Conservation (phyloP, 2,329 filamentous ascomycete species). For the Botryotinia calthae region DNA sequence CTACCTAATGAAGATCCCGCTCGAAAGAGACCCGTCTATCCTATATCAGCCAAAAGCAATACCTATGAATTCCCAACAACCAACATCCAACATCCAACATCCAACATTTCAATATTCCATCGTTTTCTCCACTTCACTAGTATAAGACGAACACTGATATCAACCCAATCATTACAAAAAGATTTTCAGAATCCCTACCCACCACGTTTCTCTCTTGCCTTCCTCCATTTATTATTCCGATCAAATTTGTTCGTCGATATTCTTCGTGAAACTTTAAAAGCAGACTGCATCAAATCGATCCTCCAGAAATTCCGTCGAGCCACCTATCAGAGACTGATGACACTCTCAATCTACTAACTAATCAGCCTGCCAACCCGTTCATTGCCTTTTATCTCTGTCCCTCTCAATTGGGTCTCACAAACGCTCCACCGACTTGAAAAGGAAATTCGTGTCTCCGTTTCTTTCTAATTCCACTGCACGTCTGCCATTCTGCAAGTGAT, state of each 20-base stretch:
- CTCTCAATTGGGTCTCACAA: neutral
- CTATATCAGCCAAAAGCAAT: neutral
- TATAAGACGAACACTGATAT: neutral
- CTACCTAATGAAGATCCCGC: no score
- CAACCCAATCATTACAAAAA: neutral
- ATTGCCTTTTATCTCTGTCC: neutral
- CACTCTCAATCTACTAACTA: neutral
- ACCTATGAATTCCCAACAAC: neutral
- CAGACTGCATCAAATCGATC: slow-evolving; percentile 14
- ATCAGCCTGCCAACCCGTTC: neutral
- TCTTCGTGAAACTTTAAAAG: slow-evolving; percentile 6
- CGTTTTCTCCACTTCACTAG: neutral
- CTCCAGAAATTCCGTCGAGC: neutral
- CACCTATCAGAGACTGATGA: neutral
- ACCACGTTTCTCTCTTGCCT: slow-evolving; percentile 5
- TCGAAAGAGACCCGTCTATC: neutral
- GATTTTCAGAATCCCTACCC: slow-evolving; percentile 4
- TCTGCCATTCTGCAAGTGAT: slow-evolving; percentile 17
- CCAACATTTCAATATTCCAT: neutral
- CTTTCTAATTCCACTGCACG: neutral
- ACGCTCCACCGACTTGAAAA: neutral
- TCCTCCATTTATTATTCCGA: neutral
- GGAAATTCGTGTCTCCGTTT: neutral
- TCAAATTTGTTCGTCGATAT: neutral
- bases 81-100: neutral